phyloP scores from a whole-genome alignment of 495 filamentous ascomycete species.

The Trichoderma gamsii region DNA sequence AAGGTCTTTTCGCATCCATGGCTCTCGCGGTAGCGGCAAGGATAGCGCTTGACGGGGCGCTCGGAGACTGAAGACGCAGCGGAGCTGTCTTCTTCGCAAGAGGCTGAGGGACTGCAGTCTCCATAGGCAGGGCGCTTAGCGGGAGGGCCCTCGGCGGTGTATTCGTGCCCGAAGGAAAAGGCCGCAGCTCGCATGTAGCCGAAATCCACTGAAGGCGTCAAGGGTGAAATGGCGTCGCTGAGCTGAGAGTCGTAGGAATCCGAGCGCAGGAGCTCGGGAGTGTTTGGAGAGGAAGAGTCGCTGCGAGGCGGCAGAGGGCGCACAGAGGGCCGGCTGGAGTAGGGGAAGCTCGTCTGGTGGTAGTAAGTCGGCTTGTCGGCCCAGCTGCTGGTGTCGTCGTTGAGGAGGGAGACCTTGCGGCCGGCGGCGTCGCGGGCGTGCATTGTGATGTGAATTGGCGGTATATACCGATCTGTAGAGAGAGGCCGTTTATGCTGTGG shows the following conservation, averaged over 20 bases:
- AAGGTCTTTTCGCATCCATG: conserved; percentile 76
- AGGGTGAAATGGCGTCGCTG: conserved; percentile 42
- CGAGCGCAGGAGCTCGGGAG: conserved; percentile 45
- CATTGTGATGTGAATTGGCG: conserved; percentile 28
- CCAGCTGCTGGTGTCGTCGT: conserved; percentile 36
- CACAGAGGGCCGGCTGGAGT: background rate
- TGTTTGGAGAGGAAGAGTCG: conserved; percentile 36
- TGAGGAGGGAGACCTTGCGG: conserved; percentile 47
- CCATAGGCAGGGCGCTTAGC: conserved; percentile 28
- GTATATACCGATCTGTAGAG: background rate
- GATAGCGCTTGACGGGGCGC: conserved; percentile 52
- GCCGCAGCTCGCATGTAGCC: conserved; percentile 23
- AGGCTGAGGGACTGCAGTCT: conserved; percentile 30
- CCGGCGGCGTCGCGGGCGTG: conserved; percentile 45
- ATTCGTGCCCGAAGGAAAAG: conserved; percentile 23
- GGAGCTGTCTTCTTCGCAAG: conserved; percentile 38
- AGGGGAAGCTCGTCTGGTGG: background rate
- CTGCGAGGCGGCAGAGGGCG: conserved; percentile 21
- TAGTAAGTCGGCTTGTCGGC: background rate
- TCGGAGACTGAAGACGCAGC: conserved; percentile 28
- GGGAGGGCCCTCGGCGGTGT: conserved; percentile 30
- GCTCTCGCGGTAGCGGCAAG: conserved; percentile 57
- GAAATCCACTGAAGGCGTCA: conserved; percentile 37
- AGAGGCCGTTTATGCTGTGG: no score
- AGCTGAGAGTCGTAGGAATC: conserved; percentile 51